A percentile compares a stretch with the other conserved stretches of the same genome.
These are phyloP conservation scores for Gastrodia elata DNA, from an alignment of 106 monocot species.

Conservation along the genomic window DNA sequence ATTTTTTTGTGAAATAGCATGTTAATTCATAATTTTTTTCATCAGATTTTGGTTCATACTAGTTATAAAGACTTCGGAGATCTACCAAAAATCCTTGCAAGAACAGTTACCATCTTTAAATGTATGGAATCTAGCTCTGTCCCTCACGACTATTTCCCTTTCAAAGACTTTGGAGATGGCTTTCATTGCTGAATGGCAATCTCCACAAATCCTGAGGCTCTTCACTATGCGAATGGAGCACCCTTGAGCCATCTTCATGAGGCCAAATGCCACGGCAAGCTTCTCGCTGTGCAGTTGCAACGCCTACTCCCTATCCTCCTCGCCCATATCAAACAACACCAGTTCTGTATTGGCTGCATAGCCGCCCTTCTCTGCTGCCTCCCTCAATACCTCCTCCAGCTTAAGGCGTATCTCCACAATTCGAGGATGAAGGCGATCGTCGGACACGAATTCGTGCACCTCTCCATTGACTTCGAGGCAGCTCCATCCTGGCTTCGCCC, in stretches of 20 bases:
- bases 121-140: constrained; percentile 15
- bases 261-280: constrained; percentile 27
- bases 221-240: constrained; percentile 20
- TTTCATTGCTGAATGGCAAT: constrained; percentile 18
- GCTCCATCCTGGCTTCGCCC: constrained; percentile 27
- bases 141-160: constrained; percentile 10
- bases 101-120: constrained; percentile 11
- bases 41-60: too few relatives aligned
- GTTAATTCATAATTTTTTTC: too few relatives aligned
- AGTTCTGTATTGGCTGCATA: constrained; percentile 21
- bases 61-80: too few relatives aligned
- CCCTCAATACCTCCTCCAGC: constrained; percentile 24
- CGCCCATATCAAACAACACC: constrained; percentile 35
- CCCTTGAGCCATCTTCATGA: constrained; percentile 15
- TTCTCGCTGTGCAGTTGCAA: constrained; percentile 43
- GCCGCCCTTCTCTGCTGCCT: constrained; percentile 20
- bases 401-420: constrained; percentile 18
- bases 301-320: constrained; percentile 42
- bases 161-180: constrained; percentile 13
- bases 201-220: constrained; percentile 25
- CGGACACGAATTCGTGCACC: constrained; percentile 34
- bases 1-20: too few relatives aligned
- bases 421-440: constrained; percentile 28
- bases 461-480: constrained; percentile 35
- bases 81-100: constrained; percentile 12